phyloP scores from a whole-genome alignment of 495 filamentous ascomycete species.

The Parachaetomium inaequale region DNA sequence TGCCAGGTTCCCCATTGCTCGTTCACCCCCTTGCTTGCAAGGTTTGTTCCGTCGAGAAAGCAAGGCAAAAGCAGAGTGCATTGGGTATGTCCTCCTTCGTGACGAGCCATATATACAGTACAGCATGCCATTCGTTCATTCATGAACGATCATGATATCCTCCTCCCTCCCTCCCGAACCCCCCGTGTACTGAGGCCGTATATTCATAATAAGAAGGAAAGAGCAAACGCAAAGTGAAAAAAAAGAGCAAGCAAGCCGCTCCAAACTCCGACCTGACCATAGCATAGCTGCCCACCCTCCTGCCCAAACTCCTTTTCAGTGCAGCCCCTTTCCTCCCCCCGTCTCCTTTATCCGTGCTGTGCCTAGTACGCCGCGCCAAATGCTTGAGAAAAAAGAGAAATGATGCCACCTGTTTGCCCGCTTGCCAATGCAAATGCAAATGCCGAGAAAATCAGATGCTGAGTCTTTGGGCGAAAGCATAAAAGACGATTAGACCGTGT shows the following conservation, averaged over 20 bases:
- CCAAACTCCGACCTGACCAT: background rate
- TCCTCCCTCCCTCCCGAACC: background rate
- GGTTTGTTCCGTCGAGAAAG: background rate
- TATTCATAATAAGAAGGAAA: background rate
- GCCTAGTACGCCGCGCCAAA: background rate
- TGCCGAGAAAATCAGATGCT: background rate
- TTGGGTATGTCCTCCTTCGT: background rate
- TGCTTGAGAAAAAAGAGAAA: background rate
- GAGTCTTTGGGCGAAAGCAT: background rate
- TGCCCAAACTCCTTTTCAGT: background rate
- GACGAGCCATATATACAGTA: background rate
- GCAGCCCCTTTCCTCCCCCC: background rate
- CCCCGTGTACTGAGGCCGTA: background rate
- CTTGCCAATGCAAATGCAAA: conserved; percentile 7
- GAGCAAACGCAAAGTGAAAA: background rate
- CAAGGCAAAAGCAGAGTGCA: background rate
- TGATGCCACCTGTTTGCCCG: background rate
- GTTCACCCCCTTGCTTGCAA: background rate
- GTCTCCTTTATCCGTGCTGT: background rate
- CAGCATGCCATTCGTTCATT: background rate
- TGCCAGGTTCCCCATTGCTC: background rate
- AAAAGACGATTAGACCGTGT: background rate
- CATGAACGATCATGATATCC: background rate
- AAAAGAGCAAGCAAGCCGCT: background rate
- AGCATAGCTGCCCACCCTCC: background rate